Evolutionary conservation across 495 filamentous ascomycete species (phyloP), one percentile per base, ranked within the genome.

Genomic region (Rostrohypoxylon terebratum): DNA sequence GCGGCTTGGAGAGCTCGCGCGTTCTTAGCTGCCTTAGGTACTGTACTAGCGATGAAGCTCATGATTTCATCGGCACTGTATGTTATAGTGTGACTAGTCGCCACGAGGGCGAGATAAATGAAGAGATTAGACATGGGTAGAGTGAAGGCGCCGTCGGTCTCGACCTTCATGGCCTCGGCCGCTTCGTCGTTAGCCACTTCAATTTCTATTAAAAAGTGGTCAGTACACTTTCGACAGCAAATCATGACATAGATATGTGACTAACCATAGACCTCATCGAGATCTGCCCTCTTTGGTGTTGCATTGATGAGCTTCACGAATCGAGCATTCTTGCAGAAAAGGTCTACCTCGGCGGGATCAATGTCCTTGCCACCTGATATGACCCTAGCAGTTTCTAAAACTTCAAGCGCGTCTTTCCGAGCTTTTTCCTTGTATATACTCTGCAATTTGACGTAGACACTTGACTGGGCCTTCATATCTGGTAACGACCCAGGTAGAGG

Each of bases 391-490:
- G 81, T 89, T 14, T 83, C 79, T 10, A 91, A 83, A 2, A 99
- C 92, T 78, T 97, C 91, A 57, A 90, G 87, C 44, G 90, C 81
- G 73, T 99, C 96, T 66, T 87, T 82, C 28, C 91, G 90, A 33
- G 96, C 93, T 77, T 97, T 97, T 23, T 85, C 76, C 80, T 97
- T 97, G 88, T 98, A 99, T 74, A 98, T 89, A 72, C 92, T 97
- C 81, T 98, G 96, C 25, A 99, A 85, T 68, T 90, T 85, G 68
- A 98, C 89, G 82, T 99, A 99, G 70, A 97, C 93, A 53, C 87
- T 90, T 18, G 94, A 97, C 79, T 94, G 88, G 33, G 96, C 93
- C 82, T 99, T 99, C 96, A 99, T 99, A 81, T 99, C 96, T 5
- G 96, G 96, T 13, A 98, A 84, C 18, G 90, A 90, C 50, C 96